Evolutionary conservation across 352 stramenopile genomes (phyloP).

Genomic region (Phytophthora pluvialis): DNA sequence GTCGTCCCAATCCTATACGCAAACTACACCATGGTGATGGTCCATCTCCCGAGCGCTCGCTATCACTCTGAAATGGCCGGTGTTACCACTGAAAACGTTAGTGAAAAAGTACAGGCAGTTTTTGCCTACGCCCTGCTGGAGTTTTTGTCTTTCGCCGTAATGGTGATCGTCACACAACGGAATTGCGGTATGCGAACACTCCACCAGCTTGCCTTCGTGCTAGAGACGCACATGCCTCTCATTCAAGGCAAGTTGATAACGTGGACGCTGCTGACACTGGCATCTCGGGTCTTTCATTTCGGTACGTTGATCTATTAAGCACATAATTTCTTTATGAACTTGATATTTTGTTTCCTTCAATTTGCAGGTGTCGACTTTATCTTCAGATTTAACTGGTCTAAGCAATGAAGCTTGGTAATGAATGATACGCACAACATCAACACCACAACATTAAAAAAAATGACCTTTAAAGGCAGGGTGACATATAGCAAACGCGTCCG

Average conservation of each 20-base stretch:
- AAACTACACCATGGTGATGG: constrained; percentile 23
- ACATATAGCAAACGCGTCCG: no score
- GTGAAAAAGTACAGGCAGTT: constrained; percentile 22
- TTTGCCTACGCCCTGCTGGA: constrained; percentile 33
- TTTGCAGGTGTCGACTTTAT: constrained; percentile 23
- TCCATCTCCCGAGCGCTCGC: constrained; percentile 29
- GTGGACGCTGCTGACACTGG: constrained; percentile 33
- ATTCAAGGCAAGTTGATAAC: constrained; percentile 39
- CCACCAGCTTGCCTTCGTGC: constrained; percentile 40
- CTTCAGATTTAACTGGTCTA: constrained; percentile 18
- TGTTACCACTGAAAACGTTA: constrained; percentile 16
- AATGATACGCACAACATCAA: no score
- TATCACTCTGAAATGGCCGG: constrained; percentile 41
- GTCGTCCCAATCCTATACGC: constrained; percentile 37
- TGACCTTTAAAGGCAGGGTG: no score
- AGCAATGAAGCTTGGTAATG: no score
- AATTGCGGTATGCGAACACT: constrained; percentile 22
- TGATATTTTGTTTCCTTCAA: no score
- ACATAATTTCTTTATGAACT: no score
- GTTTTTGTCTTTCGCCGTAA: constrained; percentile 23
- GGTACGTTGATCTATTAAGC: constrained; percentile 15
- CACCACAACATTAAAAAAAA: no score
- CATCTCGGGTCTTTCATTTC: constrained; percentile 32
- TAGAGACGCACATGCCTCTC: constrained; percentile 29
- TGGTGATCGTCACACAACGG: constrained; percentile 9